Percentiles rank a stretch among this genome's conserved stretches.
Conservation (phyloP, 306 rosid genomes). For the Datisca glomerata region DNA sequence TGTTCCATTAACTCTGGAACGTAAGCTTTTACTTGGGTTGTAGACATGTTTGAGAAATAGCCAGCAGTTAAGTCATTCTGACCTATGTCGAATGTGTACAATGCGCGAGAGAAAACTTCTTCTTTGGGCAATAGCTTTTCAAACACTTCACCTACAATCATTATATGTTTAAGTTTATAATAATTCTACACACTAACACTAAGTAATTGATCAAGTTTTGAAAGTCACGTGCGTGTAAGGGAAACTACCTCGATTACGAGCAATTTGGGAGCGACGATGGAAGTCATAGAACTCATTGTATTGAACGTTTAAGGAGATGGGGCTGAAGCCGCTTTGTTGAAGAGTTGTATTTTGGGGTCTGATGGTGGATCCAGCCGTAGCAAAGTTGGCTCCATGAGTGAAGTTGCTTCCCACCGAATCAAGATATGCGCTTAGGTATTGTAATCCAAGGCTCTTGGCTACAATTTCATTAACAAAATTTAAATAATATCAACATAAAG, state of each 20-base stretch:
- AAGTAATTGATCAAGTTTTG: too few relatives aligned
- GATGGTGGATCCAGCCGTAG: conserved; percentile 63
- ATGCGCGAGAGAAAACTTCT: conserved; percentile 15
- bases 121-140: conserved; percentile 21
- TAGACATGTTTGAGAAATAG: conserved; percentile 31
- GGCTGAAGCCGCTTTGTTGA: conserved; percentile 61
- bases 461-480: conserved; percentile 6
- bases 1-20: conserved; percentile 42
- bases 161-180: neutral
- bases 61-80: conserved; percentile 43
- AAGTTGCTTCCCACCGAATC: conserved; percentile 67
- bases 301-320: conserved; percentile 55
- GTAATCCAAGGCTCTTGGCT: conserved; percentile 43
- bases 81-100: conserved; percentile 39
- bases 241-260: conserved; percentile 25
- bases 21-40: conserved; percentile 20
- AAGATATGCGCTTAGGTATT: conserved; percentile 50
- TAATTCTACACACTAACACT: neutral
- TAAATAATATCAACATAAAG: neutral
- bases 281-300: conserved; percentile 44
- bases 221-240: neutral
- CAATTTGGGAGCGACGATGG: conserved; percentile 26
- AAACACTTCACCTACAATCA: conserved; percentile 22
- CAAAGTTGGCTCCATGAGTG: conserved; percentile 64
- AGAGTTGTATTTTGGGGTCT: conserved; percentile 49